Conservation (phyloP, 768 basidiomycete species). For the Pilatotrama ljubarskyi region DNA sequence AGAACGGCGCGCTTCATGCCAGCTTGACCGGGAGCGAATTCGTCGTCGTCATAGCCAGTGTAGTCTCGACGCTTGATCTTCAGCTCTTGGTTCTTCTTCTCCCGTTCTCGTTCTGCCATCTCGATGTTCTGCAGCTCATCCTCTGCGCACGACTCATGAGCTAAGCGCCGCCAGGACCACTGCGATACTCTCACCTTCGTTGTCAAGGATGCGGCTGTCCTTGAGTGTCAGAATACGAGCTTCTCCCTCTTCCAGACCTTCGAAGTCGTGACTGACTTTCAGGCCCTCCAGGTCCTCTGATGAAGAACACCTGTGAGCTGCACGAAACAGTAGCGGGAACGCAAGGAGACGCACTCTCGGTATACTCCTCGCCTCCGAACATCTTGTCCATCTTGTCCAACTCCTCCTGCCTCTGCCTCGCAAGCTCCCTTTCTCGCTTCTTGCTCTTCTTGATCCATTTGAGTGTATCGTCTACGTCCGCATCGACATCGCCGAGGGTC, state of each 20-base stretch:
- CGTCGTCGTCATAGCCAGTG: slow-evolving; percentile 95
- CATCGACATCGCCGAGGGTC: slow-evolving; percentile 88
- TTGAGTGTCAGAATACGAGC: slow-evolving; percentile 95
- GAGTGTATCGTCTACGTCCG: slow-evolving; percentile 72
- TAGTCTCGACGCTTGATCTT: slow-evolving; percentile 91
- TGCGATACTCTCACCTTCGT: slow-evolving; percentile 65
- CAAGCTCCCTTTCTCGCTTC: slow-evolving; percentile 88
- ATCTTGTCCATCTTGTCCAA: slow-evolving; percentile 82
- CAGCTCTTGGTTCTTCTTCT: slow-evolving; percentile 74
- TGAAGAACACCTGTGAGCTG: not conserved
- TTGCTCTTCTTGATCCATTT: slow-evolving; percentile 93
- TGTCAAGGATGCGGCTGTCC: slow-evolving; percentile 92
- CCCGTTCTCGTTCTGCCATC: slow-evolving; percentile 85
- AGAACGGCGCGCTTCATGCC: slow-evolving; percentile 84
- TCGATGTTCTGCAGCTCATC: slow-evolving; percentile 97
- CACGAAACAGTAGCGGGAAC: not conserved
- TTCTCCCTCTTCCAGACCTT: slow-evolving; percentile 90
- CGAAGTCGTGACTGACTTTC: slow-evolving; percentile 95
- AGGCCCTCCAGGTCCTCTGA: slow-evolving; percentile 88
- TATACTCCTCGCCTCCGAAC: slow-evolving; percentile 69
- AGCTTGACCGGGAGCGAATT: slow-evolving; percentile 72
- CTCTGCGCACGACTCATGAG: slow-evolving; percentile 51
- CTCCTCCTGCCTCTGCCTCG: slow-evolving; percentile 78
- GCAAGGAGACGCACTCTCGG: slow-evolving; percentile 66
- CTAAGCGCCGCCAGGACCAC: not conserved